phyloP scores from a whole-genome alignment of 2,329 filamentous ascomycete species.

The Botrytis tulipae region DNA sequence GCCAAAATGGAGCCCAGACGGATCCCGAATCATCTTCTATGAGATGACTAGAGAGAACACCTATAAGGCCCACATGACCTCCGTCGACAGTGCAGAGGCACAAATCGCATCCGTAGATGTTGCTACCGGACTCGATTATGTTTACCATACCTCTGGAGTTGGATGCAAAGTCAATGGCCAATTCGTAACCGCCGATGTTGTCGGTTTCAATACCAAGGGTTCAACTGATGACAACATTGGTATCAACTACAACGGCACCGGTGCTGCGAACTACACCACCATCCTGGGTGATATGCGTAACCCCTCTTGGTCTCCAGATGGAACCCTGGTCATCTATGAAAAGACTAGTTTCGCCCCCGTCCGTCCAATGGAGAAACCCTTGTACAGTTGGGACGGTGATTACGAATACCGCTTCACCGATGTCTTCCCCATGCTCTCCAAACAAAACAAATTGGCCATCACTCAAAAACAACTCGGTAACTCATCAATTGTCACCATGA shows the following conservation, averaged over 20 bases:
- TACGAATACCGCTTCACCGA: slow-evolving; percentile 47
- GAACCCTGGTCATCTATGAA: slow-evolving; percentile 31
- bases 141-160: slow-evolving; percentile 30
- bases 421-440: slow-evolving; percentile 41
- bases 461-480: slow-evolving; percentile 45
- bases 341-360: slow-evolving; percentile 33
- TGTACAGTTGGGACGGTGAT: slow-evolving; percentile 43
- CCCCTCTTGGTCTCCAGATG: slow-evolving; percentile 31
- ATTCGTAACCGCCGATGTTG: slow-evolving; percentile 22
- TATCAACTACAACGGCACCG: slow-evolving; percentile 27
- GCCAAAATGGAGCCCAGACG: slow-evolving; percentile 42
- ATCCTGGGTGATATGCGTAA: slow-evolving; percentile 24
- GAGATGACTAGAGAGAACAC: slow-evolving; percentile 43
- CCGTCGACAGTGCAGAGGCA: slow-evolving; percentile 31
- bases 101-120: slow-evolving; percentile 43
- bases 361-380: slow-evolving; percentile 40
- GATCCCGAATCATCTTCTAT: slow-evolving; percentile 42
- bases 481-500: slow-evolving; percentile 41
- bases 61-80: slow-evolving; percentile 40
- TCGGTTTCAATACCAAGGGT: slow-evolving; percentile 28
- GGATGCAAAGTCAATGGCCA: slow-evolving; percentile 25
- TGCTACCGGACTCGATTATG: slow-evolving; percentile 40
- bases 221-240: slow-evolving; percentile 21
- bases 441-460: slow-evolving; percentile 36
- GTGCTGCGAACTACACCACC: background rate